phyloP scores from a whole-genome alignment of 345 rosid species.

The Theobroma cacao region DNA sequence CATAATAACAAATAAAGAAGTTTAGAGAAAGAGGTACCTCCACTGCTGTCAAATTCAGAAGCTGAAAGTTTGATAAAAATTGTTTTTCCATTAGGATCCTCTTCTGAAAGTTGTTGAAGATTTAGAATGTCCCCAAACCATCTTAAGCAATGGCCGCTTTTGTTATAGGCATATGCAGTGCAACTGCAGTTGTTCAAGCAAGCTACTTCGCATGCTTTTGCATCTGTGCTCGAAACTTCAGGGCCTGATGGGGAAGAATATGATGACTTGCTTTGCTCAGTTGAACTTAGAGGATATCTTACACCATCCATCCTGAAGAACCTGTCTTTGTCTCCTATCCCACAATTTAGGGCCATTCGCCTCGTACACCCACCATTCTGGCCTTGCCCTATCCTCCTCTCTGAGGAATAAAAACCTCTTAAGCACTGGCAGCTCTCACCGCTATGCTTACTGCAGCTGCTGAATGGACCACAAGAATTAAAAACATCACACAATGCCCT shows the following conservation, averaged over 20 bases:
- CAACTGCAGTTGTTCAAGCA: conserved; percentile 19
- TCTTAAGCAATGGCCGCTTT: conserved; percentile 4
- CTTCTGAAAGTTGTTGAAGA: neutral
- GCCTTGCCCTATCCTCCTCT: conserved; percentile 24
- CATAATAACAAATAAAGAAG: neutral
- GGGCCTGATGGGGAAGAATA: neutral
- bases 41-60: conserved; percentile 11
- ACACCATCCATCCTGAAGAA: conserved; percentile 16
- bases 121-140: neutral
- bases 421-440: conserved; percentile 33
- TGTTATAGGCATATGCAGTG: conserved; percentile 19
- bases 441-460: conserved; percentile 20
- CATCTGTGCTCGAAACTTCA: neutral
- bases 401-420: conserved; percentile 32
- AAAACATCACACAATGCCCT: neutral
- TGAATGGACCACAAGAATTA: neutral
- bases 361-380: conserved; percentile 38
- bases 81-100: neutral
- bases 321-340: conserved; percentile 13
- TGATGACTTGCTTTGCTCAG: neutral
- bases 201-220: neutral
- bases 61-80: conserved; percentile 12
- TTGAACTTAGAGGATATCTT: neutral
- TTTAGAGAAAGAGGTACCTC: neutral
- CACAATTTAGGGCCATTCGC: conserved; percentile 24